phyloP scores from a whole-genome alignment of 371 early-diverging fungal species.

The Syncephalastrum racemosum region DNA sequence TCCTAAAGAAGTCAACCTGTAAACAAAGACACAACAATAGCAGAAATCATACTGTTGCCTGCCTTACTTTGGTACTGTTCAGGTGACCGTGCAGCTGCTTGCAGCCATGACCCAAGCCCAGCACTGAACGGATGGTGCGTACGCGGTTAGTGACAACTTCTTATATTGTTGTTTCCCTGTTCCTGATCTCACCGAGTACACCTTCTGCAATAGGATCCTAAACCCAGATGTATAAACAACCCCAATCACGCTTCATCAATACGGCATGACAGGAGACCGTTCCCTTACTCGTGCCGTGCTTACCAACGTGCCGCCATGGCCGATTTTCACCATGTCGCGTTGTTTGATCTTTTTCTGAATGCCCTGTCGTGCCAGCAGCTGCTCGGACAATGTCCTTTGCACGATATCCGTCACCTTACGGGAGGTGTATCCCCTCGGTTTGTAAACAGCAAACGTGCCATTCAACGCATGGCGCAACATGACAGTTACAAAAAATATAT shows the following conservation, averaged over 20 bases:
- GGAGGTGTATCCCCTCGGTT: constrained; percentile 47
- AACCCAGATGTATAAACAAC: not conserved
- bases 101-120: constrained; percentile 50
- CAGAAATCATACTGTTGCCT: too few relatives aligned
- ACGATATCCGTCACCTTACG: constrained; percentile 35
- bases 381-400: constrained; percentile 23
- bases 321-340: constrained; percentile 39
- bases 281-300: not conserved
- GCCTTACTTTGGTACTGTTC: constrained; percentile 31
- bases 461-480: constrained; percentile 22
- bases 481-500: not conserved
- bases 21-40: not conserved
- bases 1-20: constrained; percentile 19
- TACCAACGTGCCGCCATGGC: constrained; percentile 57
- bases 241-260: not conserved
- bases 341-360: constrained; percentile 10
- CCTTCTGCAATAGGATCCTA: constrained; percentile 58
- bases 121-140: constrained; percentile 15
- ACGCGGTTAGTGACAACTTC: too few relatives aligned
- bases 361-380: constrained; percentile 8
- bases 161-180: too few relatives aligned
- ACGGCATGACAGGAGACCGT: not conserved
- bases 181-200: constrained; percentile 30
- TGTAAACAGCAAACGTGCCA: constrained; percentile 47
- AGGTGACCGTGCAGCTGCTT: constrained; percentile 38